Base-by-base conservation (phyloP, 148 eudicot genomes). In the Chenopodium suecicum region DNA sequence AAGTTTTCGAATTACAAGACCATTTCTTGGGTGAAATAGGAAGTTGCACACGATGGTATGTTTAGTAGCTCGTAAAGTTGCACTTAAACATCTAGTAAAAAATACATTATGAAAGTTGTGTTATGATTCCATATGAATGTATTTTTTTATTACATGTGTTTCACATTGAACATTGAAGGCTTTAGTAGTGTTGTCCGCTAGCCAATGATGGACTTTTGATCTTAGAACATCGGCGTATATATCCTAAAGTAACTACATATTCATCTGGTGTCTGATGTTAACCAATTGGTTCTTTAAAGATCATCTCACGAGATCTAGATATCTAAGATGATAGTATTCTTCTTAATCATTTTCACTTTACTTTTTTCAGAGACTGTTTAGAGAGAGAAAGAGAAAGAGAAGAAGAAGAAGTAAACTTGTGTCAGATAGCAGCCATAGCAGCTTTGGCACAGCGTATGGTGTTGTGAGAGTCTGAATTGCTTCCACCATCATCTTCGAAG, bases 381-480 rank as follows among this genome's bases (percentile, higher is more conserved):
- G 65, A 78, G 34, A 41, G 44, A 82, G 37, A 69, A 64, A 74
- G 16, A 73, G 31, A 64, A 54, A 34, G 4, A 52, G 69, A 77
- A 9, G 66, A 48, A 29, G 60, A 48, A 29, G 60, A 54, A 52
- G 17, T 2, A 67, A 81, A 79, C 83, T 75, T 54, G 4, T 48
- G 69, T 25, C 77, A 50, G 74, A 81, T 2, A 86, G 82, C 46
- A 86, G 77, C 32, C 79, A 84, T 75, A 1, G 85, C 82, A 9
- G 88, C 88, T 84, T 76, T 86, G 2, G 88, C 86, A 46, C 83
- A 84, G 23, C 84, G 88, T 5, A 81, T 9, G 9, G 83, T 81
- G 64, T 73, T 27, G 54, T 52, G 75, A 7, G 81, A 70, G 64
- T 79, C 70, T 10, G 75, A 23, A 41, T 70, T 37, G 4, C 25